Base-by-base conservation (phyloP, 2,329 filamentous ascomycete genomes). In the Mycosphaerella sp. region DNA sequence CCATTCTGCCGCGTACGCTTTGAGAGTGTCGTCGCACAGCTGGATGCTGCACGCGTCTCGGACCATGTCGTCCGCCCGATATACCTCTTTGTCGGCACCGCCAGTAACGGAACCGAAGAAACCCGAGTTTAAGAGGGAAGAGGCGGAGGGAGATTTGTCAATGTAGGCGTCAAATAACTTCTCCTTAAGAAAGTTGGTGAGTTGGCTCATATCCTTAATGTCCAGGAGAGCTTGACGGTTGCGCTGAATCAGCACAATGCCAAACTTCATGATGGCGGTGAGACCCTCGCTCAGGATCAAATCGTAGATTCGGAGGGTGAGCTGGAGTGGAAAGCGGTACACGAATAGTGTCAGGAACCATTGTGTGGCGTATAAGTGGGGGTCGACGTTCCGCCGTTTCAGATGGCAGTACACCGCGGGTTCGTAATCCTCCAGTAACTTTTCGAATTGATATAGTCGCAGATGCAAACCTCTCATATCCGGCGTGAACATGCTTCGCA, bases 301-400 rank as follows among this genome's bases (percentile, higher is more conserved):
- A 68, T 98, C 93, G 72, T 97, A 98, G 48, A 98, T 95, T 32
- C 93, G 87, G 54, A 98, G 84, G 6, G 98, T 93, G 8, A 98
- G 82, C 68, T 98, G 93, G 6, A 98, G 79, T 7, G 93, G 93
- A 71, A 98, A 98, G 41, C 95, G 87, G 71, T 98, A 98, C 32
- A 92, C 90, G 68, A 98, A 98, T n/a, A 98, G 79, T 0, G 93
- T 98, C 47, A 98, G 80, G 73, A 98, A 98, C 93, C 93, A 98
- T 71, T 98, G 93, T 0, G 93, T 98, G 43, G 93, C 93, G 69
- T 98, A 98, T 7, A 98, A 79, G 67, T 95, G 89, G 0, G 93
- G 87, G 7, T 87, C 87, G 51, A 98, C 93, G 60, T 89, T 85
- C 53, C 87, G 83, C 55, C 93, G 85, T 66, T 88, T 87, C 53